phyloP scores from a whole-genome alignment of 2,329 filamentous ascomycete species.

The Colletotrichum sp. region DNA sequence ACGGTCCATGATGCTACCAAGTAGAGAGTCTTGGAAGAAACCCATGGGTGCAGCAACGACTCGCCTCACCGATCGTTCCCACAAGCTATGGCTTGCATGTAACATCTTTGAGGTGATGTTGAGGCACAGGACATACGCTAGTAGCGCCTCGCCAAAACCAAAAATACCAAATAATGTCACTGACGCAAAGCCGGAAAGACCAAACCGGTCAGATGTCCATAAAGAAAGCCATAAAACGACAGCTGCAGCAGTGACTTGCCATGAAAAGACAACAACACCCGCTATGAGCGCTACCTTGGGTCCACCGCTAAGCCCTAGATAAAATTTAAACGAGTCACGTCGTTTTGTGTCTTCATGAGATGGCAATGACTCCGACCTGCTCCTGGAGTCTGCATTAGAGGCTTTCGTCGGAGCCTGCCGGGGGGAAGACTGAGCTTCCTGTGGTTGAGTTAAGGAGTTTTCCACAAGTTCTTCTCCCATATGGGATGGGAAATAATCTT shows the following conservation, averaged over 20 bases:
- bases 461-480: not conserved
- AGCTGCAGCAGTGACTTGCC: not conserved
- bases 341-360: not conserved
- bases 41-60: not conserved
- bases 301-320: not conserved
- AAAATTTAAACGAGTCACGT: not conserved
- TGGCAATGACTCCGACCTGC: not conserved
- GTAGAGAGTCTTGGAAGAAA: not conserved
- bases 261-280: not conserved
- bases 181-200: not conserved
- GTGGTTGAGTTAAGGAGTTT: not conserved
- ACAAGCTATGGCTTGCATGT: not conserved
- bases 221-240: not conserved
- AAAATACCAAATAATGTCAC: not conserved
- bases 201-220: not conserved
- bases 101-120: not conserved
- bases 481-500: not conserved
- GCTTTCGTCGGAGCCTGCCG: not conserved
- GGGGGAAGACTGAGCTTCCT: not conserved
- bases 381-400: accelerated
- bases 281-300: not conserved
- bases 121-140: not conserved
- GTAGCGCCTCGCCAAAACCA: not conserved
- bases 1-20: not conserved
- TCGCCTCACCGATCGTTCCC: not conserved